phyloP scores from a whole-genome alignment of 2,329 filamentous ascomycete genomes.

The Monosporascus ibericus region DNA sequence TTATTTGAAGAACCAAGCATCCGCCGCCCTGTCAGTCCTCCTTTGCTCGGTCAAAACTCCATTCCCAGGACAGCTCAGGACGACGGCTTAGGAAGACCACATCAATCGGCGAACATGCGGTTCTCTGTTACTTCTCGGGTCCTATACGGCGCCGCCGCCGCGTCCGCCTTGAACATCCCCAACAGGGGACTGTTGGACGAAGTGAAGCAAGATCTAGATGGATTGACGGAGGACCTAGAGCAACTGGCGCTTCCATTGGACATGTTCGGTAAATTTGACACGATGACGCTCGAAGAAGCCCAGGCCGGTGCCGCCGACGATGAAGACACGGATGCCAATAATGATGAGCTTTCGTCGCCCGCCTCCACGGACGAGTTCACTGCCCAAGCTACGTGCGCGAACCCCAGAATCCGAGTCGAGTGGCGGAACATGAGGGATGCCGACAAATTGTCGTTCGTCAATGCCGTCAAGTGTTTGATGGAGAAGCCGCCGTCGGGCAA shows the following conservation, averaged over 20 bases:
- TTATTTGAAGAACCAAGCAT: neutral
- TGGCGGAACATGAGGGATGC: constrained; percentile 24
- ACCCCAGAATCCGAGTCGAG: constrained; percentile 21
- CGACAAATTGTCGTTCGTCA: constrained; percentile 26
- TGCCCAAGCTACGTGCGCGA: constrained; percentile 16
- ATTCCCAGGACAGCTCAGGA: neutral
- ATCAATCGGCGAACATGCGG: constrained; percentile 15
- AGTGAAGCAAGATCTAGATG: constrained; percentile 9
- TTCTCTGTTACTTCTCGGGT: constrained; percentile 19
- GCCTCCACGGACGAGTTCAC: constrained; percentile 12
- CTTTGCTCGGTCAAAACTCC: neutral
- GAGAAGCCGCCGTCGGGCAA: constrained; percentile 20
- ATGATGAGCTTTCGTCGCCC: neutral
- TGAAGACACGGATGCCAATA: neutral
- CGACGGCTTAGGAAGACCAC: neutral
- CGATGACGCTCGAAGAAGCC: constrained; percentile 20
- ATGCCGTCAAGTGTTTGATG: constrained; percentile 29
- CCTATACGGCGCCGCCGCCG: constrained; percentile 21
- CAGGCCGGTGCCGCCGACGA: constrained; percentile 13
- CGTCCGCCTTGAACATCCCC: constrained; percentile 19
- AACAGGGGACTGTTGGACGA: constrained; percentile 6
- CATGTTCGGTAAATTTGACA: constrained; percentile 23
- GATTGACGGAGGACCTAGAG: constrained; percentile 1
- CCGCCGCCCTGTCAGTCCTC: neutral
- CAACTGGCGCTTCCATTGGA: constrained; percentile 5